phyloP scores from a whole-genome alignment of 2,329 filamentous ascomycete species.

The Fusarium ambrosium region DNA sequence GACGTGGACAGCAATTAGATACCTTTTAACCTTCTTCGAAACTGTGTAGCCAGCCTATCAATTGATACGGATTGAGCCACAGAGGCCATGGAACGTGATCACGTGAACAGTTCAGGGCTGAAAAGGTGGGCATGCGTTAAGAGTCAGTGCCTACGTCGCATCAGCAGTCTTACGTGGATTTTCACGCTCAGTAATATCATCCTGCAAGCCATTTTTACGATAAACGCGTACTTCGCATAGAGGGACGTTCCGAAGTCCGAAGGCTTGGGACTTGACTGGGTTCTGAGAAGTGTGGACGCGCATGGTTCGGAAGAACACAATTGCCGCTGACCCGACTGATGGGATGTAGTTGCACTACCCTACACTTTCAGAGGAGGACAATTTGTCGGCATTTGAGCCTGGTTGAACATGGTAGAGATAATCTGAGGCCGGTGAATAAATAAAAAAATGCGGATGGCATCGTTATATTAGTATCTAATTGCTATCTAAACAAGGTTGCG shows the following conservation, averaged over 20 bases:
- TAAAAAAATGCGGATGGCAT: rapidly evolving
- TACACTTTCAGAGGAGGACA: not conserved
- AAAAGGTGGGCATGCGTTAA: too few species aligned
- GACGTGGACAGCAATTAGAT: not conserved
- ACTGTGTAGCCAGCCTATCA: not conserved
- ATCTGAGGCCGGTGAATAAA: too few species aligned
- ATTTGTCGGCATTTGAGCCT: too few species aligned
- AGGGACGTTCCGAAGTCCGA: not conserved
- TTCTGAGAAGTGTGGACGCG: not conserved
- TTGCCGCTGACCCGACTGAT: not conserved
- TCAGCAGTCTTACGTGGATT: not conserved
- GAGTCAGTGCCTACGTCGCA: not conserved
- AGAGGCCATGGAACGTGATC: not conserved
- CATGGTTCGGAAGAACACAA: not conserved
- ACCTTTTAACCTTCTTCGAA: not conserved
- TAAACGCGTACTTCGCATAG: not conserved
- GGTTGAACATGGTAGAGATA: too few species aligned
- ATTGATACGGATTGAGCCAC: not conserved
- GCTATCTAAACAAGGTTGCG: not conserved
- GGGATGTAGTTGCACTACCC: too few species aligned
- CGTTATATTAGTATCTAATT: rapidly evolving
- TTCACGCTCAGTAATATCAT: not conserved
- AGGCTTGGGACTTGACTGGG: not conserved
- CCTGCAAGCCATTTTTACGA: not conserved
- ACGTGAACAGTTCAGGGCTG: not conserved